Percentiles rank a stretch among this genome's conserved stretches.
Conservation (phyloP, 805 yeast species). For the Starmerella kuoi region DNA sequence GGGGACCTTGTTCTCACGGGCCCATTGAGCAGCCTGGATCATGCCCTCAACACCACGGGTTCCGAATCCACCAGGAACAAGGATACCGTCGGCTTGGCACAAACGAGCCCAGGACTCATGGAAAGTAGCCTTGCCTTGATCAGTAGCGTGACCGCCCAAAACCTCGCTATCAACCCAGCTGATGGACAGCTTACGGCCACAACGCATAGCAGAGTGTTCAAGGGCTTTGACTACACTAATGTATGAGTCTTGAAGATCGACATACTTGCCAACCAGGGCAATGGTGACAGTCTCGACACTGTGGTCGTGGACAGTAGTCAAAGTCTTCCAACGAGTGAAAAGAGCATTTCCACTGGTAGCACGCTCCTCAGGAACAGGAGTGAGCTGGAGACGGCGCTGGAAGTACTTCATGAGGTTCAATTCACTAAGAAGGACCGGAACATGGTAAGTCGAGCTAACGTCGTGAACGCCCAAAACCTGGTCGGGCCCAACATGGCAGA, state of each 20-base stretch:
- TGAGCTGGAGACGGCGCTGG: conserved; percentile 49
- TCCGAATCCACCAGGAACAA: conserved; percentile 98
- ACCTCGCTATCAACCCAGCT: conserved; percentile 94
- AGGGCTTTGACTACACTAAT: conserved; percentile 87
- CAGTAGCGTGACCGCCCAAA: conserved; percentile 48
- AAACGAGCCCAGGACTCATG: conserved; percentile 93
- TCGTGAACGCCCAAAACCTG: conserved; percentile 96
- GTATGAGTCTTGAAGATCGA: conserved; percentile 88
- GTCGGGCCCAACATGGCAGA: conserved; percentile 96
- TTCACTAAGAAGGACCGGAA: conserved; percentile 79
- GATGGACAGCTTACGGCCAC: conserved; percentile 71
- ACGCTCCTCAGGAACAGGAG: conserved; percentile 40
- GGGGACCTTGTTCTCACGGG: conserved; percentile 90
- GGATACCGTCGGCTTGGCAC: conserved; percentile 88
- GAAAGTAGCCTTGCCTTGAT: conserved; percentile 66
- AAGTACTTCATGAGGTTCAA: conserved; percentile 73
- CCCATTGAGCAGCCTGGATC: conserved; percentile 94
- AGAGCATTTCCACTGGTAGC: conserved; percentile 53
- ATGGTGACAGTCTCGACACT: conserved; percentile 80
- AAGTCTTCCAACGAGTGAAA: conserved; percentile 62
- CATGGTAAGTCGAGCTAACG: conserved; percentile 93
- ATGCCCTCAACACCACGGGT: conserved; percentile 96
- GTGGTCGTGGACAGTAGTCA: conserved; percentile 70
- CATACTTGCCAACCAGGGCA: conserved; percentile 95
- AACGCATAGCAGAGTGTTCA: conserved; percentile 89